Conservation (phyloP, 2,329 filamentous ascomycete genomes). For the Penicillium corylophilum region DNA sequence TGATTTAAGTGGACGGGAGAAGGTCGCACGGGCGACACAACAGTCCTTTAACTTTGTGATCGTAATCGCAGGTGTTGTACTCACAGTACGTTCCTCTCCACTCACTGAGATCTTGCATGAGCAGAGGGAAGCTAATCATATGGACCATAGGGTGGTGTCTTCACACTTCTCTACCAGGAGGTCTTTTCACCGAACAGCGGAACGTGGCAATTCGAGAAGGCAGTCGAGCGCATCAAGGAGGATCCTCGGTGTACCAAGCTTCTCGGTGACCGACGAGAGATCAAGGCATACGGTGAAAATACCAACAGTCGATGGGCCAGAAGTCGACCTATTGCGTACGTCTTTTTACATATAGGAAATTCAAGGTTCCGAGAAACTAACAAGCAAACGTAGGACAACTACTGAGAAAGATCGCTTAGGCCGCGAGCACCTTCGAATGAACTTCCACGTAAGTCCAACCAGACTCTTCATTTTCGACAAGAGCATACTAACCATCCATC, state of each 20-base stretch:
- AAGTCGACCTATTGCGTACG: conserved; percentile 56
- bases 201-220: conserved; percentile 83
- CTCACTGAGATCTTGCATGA: neutral
- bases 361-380: neutral
- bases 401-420: conserved; percentile 70
- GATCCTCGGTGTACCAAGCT: conserved; percentile 70
- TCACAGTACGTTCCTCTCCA: conserved; percentile 61
- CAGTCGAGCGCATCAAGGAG: conserved; percentile 73
- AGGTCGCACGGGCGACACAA: conserved; percentile 80
- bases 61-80: conserved; percentile 68
- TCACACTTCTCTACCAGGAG: conserved; percentile 75
- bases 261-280: conserved; percentile 72
- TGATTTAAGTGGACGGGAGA: conserved; percentile 72
- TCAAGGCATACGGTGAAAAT: conserved; percentile 77
- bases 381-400: conserved; percentile 53
- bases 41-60: conserved; percentile 86
- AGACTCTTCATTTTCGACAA: neutral
- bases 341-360: neutral
- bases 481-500: conserved; percentile 19
- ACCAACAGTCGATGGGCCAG: conserved; percentile 78
- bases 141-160: conserved; percentile 64
- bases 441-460: conserved; percentile 67
- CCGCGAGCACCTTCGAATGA: conserved; percentile 77
- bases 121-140: neutral
- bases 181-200: conserved; percentile 84